Conservation (phyloP, 352 stramenopile genomes). For the Phytophthora sp. region DNA sequence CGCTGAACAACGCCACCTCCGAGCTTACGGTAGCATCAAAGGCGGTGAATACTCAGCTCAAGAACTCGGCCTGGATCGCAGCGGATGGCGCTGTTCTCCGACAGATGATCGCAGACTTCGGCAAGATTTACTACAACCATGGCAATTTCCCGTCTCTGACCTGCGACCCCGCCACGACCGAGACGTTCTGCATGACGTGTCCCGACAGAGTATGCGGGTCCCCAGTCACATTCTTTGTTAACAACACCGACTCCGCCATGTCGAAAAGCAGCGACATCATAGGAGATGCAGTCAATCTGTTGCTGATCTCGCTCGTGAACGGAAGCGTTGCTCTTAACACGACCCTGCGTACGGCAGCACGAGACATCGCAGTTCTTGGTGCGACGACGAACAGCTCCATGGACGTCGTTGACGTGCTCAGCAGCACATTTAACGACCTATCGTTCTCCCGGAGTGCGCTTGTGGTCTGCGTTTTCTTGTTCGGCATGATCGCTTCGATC, state of each 20-base stretch:
- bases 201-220: conserved; percentile 58
- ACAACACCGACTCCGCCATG: conserved; percentile 28
- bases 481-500: conserved; percentile 70
- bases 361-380: conserved; percentile 56
- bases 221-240: conserved; percentile 47
- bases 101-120: conserved; percentile 69
- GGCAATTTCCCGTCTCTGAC: conserved; percentile 58
- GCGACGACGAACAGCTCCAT: conserved; percentile 64
- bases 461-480: conserved; percentile 82
- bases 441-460: conserved; percentile 78
- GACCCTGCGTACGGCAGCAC: conserved; percentile 47
- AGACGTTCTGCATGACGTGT: conserved; percentile 59
- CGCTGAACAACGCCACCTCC: conserved; percentile 47
- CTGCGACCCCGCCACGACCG: conserved; percentile 44
- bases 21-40: conserved; percentile 50
- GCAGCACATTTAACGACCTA: conserved; percentile 73
- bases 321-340: conserved; percentile 44
- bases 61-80: conserved; percentile 59
- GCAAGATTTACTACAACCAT: conserved; percentile 55
- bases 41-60: conserved; percentile 44
- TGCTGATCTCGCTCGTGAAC: conserved; percentile 56
- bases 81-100: conserved; percentile 52
- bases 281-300: conserved; percentile 35
- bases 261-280: conserved; percentile 27
- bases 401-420: conserved; percentile 60